Base-by-base conservation (phyloP, 805 yeast genomes). In the Brettanomyces naardenensis region DNA sequence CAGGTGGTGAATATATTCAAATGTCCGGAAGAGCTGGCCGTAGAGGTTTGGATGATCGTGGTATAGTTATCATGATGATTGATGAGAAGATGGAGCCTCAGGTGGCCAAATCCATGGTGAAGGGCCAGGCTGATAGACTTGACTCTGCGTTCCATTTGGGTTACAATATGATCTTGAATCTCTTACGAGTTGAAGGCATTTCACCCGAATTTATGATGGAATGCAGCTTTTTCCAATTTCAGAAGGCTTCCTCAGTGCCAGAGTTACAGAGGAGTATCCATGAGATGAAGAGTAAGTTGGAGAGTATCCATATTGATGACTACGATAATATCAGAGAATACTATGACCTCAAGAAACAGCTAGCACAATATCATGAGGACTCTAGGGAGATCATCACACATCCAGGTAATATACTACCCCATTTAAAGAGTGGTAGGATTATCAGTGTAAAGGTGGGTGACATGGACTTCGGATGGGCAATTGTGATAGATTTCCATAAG, bases 1-100 rank as follows among this genome's bases (percentile, higher is more conserved):
- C 95, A 40, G 98, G 98, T 42, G 99, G 99, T 68, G 99, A 92
- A 65, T 92, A 92, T 63, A 92, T 92, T 56, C 99, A 92, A 66
- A 92, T 92, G 99, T 86, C 96, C 32, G 99, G 99, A 48, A 80
- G 99, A 63, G 99, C 99, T 18, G 99, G 99, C 51, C 89, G 98
- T 71, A 85, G 98, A 73, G 99, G 99, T 56, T 73, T 92, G 51
- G 99, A 92, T 71, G 98, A 92, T 59, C 82, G 98, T 60, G 99
- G 99, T 65, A 88, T 92, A 61, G 99, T 92, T 35, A 92, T 92
- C 48, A 85, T 92, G 92, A 92, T 92, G 99, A 88, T 92, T 59
- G 97, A 92, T 58, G 97, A 92, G 58, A 92, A 92, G 55, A 92
- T 92, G 99, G 98, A 92, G 59, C 98, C 99, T 4, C 94, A 89